Conservation (phyloP, 768 basidiomycete genomes). For the Holtermanniella nyarrowii region DNA sequence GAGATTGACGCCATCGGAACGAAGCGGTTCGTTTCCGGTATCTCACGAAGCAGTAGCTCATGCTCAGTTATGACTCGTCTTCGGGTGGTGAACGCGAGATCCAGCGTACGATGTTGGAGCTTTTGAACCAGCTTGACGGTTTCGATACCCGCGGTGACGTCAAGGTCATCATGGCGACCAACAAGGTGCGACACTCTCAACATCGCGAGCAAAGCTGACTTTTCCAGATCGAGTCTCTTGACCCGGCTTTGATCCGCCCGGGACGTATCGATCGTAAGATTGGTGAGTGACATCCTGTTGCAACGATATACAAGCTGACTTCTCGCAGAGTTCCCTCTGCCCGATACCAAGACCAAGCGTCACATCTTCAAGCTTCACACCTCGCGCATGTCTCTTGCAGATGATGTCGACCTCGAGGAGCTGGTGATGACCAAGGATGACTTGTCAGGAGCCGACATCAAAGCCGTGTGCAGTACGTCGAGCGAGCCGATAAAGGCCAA, state of each 20-base stretch:
- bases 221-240: constrained; percentile 82
- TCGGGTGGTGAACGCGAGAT: constrained; percentile 99
- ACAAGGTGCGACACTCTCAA: constrained; percentile 44
- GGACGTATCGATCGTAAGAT: constrained; percentile 99
- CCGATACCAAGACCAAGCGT: constrained; percentile 96
- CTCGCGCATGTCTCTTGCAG: constrained; percentile 76
- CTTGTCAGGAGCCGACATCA: constrained; percentile 93
- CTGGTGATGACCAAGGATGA: constrained; percentile 94
- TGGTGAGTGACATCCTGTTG: constrained; percentile 39
- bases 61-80: constrained; percentile 81
- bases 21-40: constrained; percentile 76
- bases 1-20: constrained; percentile 98
- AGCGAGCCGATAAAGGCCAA: background rate
- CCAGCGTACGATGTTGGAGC: constrained; percentile 96
- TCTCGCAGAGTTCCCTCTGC: constrained; percentile 52
- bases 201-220: background rate
- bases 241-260: constrained; percentile 94
- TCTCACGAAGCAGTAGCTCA: background rate
- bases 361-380: constrained; percentile 94
- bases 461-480: constrained; percentile 68
- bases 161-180: constrained; percentile 99
- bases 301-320: constrained; percentile 3
- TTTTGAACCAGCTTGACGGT: constrained; percentile 97
- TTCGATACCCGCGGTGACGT: constrained; percentile 99
- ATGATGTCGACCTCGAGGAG: constrained; percentile 84